Evolutionary conservation across 768 basidiomycete genomes (phyloP).

Genomic region (Lactifluus volemus): DNA sequence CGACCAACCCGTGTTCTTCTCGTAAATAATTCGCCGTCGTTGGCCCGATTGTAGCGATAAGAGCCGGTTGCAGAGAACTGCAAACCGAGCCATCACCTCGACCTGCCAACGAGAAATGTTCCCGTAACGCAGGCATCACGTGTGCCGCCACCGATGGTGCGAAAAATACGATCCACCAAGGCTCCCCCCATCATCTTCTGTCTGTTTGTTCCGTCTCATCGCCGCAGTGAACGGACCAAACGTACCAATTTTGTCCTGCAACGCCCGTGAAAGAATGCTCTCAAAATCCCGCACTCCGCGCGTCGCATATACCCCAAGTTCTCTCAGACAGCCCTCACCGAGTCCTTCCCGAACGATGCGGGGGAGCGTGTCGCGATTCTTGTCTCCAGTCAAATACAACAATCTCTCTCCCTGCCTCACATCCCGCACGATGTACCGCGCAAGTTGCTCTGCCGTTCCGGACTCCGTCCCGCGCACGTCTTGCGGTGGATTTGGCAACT

Average conservation of each 20-base stretch:
- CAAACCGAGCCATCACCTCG: neutral
- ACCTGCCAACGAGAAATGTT: conserved; percentile 34
- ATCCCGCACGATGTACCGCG: conserved; percentile 47
- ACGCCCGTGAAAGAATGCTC: conserved; percentile 29
- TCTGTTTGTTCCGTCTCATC: neutral
- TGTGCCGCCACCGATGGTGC: conserved; percentile 64
- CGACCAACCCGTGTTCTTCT: conserved; percentile 36
- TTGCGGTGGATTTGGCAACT: conserved; percentile 23
- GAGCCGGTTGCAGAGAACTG: neutral
- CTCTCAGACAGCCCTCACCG: conserved; percentile 36
- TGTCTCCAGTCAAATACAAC: conserved; percentile 81
- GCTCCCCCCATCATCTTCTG: neutral
- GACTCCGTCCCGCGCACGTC: conserved; percentile 41
- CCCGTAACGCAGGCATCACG: conserved; percentile 41
- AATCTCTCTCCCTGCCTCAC: conserved; percentile 31
- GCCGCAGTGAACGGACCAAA: neutral
- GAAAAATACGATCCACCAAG: conserved; percentile 70
- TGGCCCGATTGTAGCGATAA: conserved; percentile 58
- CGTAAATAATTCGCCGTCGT: conserved; percentile 49
- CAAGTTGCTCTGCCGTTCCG: conserved; percentile 64
- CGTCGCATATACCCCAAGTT: conserved; percentile 66
- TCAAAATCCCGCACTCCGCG: conserved; percentile 44
- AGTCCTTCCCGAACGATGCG: conserved; percentile 33
- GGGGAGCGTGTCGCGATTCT: conserved; percentile 64
- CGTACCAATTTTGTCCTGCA: conserved; percentile 3